Evolutionary conservation across 306 rosid genomes (phyloP).

Genomic region (Oemleria cerasiformis): DNA sequence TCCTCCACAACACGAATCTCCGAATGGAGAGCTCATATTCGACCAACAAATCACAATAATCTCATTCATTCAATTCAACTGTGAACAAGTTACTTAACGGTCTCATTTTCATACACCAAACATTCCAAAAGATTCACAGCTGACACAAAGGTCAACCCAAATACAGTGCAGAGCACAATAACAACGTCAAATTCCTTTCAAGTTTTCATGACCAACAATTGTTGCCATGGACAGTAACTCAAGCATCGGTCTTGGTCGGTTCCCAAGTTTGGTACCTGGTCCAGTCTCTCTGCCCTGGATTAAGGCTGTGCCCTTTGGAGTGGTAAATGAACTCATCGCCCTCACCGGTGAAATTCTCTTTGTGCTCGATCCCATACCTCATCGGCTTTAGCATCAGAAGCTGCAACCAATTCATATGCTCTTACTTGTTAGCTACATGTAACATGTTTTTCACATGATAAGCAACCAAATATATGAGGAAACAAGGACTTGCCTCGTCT

Average conservation of each 20-base stretch:
- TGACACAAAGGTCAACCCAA: conserved; percentile 5
- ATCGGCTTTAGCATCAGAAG: conserved; percentile 83
- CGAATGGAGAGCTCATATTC: background rate
- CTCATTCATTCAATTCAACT: background rate
- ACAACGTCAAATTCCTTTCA: conserved; percentile 7
- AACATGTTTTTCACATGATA: background rate
- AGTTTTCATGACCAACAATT: conserved; percentile 11
- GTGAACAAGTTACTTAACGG: background rate
- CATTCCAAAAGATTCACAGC: conserved; percentile 4
- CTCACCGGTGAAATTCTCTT: conserved; percentile 83
- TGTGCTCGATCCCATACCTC: conserved; percentile 83
- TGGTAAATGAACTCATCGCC: conserved; percentile 87
- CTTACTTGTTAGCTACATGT: conserved; percentile 5
- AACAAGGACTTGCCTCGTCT: conserved; percentile 61
- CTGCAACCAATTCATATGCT: conserved; percentile 41
- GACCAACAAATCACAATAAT: background rate
- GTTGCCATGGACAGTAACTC: conserved; percentile 22
- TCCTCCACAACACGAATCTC: no score
- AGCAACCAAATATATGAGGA: conserved; percentile 15
- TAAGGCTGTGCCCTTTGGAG: conserved; percentile 92
- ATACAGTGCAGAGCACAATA: background rate
- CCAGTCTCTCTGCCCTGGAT: conserved; percentile 95
- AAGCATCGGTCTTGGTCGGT: conserved; percentile 43
- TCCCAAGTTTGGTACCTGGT: conserved; percentile 93
- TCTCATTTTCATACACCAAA: background rate